Conservation (phyloP, 1,284 basidiomycete species). For the Ustilago bromivora region DNA sequence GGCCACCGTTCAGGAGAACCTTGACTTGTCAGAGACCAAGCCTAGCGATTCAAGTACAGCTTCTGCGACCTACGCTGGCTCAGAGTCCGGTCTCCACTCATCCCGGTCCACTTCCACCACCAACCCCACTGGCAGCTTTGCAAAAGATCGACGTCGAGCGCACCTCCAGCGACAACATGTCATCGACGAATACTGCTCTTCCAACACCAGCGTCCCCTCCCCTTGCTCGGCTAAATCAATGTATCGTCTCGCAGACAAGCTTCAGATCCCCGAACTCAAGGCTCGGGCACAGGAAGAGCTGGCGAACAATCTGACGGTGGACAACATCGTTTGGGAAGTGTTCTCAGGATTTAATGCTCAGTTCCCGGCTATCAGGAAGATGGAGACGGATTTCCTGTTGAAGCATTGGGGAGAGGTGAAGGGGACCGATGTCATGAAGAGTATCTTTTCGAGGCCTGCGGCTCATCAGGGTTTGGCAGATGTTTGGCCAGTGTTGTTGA, state of each 20-base stretch:
- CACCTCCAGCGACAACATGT: conserved; percentile 44
- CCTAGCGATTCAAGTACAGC: not conserved
- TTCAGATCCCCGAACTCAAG: conserved; percentile 78
- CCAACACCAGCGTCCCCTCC: conserved; percentile 75
- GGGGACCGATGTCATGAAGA: conserved; percentile 81
- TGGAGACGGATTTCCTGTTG: conserved; percentile 62
- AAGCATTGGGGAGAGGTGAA: conserved; percentile 84
- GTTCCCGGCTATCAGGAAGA: conserved; percentile 83
- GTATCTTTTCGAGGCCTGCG: conserved; percentile 73
- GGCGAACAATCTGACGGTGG: conserved; percentile 78
- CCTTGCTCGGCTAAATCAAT: conserved; percentile 88
- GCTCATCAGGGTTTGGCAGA: conserved; percentile 63
- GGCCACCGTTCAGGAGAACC: conserved; percentile 11
- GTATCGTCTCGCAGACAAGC: conserved; percentile 79
- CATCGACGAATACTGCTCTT: conserved; percentile 48
- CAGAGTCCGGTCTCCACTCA: conserved; percentile 8
- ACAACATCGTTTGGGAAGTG: conserved; percentile 86
- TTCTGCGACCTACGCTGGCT: conserved; percentile 7
- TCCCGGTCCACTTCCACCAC: not conserved
- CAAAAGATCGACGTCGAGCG: conserved; percentile 33
- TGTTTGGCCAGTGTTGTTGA: conserved; percentile 59
- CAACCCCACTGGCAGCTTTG: conserved; percentile 16
- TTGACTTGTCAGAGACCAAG: conserved; percentile 7
- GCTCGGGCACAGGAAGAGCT: conserved; percentile 82
- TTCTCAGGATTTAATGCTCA: conserved; percentile 86